A percentile compares a stretch with the other conserved stretches of the same genome.
Conservation (phyloP, 495 filamentous ascomycete genomes). For the Xylaria grammica region DNA sequence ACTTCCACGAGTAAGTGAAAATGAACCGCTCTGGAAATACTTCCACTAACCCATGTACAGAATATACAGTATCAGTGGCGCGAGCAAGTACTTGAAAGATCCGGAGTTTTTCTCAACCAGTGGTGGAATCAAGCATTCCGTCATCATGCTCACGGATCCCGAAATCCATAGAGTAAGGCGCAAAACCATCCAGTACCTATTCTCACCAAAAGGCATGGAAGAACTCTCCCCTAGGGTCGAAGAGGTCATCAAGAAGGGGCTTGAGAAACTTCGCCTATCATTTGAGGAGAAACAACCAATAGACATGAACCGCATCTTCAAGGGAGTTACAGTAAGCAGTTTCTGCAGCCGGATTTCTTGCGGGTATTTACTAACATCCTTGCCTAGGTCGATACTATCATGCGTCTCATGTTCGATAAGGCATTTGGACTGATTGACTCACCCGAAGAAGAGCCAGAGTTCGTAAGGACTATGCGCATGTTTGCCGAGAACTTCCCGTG, state of each 20-base stretch:
- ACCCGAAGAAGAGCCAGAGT: neutral
- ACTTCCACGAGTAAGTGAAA: constrained; percentile 15
- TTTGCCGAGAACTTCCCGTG: constrained; percentile 7
- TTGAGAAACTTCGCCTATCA: neutral
- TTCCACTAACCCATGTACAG: neutral
- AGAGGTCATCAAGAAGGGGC: constrained; percentile 7
- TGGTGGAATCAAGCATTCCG: constrained; percentile 9
- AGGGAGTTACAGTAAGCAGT: neutral
- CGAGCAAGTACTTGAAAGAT: constrained; percentile 11
- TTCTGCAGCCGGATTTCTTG: neutral
- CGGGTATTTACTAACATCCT: neutral
- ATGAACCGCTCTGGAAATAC: neutral
- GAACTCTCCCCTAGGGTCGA: neutral
- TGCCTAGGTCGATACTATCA: constrained; percentile 15
- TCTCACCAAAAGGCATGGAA: constrained; percentile 6
- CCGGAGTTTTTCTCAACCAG: constrained; percentile 9
- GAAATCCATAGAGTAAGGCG: neutral
- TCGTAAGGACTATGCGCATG: constrained; percentile 3
- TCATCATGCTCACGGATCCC: neutral
- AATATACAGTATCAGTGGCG: constrained; percentile 2
- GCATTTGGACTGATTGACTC: neutral
- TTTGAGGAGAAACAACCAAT: constrained; percentile 3
- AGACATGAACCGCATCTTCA: constrained; percentile 12
- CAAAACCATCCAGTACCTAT: constrained; percentile 9
- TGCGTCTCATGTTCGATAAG: constrained; percentile 4